Base-by-base conservation (phyloP, 108 stramenopile species). In the Parietichytrium sp. region DNA sequence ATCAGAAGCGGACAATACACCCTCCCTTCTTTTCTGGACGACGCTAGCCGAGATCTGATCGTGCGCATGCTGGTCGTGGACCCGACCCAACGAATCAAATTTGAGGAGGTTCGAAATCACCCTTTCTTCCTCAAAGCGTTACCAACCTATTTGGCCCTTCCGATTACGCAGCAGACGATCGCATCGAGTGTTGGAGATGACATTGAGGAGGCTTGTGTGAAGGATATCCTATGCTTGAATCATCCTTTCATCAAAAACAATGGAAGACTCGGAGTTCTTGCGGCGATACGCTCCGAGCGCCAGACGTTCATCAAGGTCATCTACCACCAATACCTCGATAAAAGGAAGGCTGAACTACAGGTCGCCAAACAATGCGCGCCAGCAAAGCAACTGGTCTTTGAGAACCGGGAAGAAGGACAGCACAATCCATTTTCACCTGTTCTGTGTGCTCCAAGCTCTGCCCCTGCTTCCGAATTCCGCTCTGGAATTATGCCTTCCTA, bases 1-100 rank as follows among this genome's bases (percentile, higher is more conserved):
- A 99, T 99, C 88, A 99, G 97, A 89, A 91, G 91, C 55, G 98
- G 98, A 55, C 96, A 96, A 94, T 99, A 97, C 88, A 91, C 92
- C 83, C 82, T 97, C 51, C 98, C 98, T 20, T 91, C 93, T 36
- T 96, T 97, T 89, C 87, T 99, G 48, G 93, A 91, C 49, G 94
- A 97, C 79, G 82, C 96, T 61, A 95, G 96, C 20, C 86, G 95
- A 52, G 96, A 98, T 80, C 87, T 99, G 16, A 97, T 99, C 79
- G 95, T 96, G 36, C 93, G 96, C 38, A 99, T 97, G 96, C 90
- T 99, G 30, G 95, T 96, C 82, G 98, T 99, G 10, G 98, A 99
- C 86, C 98, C 98, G n/a, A 96, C 97, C 94, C 97, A 97, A 82
- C 85, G 98, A 38, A 97, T 98, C 80, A 98, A 96, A 31, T 96